These are phyloP conservation scores for Zea luxurians DNA, from an alignment of 176 grass and related monocot species.

Conservation along the genomic window DNA sequence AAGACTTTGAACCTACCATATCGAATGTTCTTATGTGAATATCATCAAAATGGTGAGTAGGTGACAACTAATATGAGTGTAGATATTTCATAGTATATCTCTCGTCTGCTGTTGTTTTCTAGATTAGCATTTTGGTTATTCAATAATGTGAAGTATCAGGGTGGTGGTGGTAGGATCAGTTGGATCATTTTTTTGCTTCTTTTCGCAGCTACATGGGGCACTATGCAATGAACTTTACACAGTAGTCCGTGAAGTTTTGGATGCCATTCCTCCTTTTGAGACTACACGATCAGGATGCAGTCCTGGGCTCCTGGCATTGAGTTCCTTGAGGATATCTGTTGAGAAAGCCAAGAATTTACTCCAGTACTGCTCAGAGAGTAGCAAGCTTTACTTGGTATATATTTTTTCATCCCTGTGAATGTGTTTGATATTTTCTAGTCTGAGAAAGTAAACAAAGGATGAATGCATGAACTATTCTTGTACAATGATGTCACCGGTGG, in stretches of 20 bases:
- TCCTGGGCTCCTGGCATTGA: slow-evolving; percentile 61
- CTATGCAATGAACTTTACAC: slow-evolving; percentile 68
- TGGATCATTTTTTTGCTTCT: slow-evolving; percentile 27
- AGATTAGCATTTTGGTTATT: not conserved
- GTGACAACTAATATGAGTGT: not conserved
- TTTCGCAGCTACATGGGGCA: slow-evolving; percentile 70
- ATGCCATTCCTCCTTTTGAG: slow-evolving; percentile 58
- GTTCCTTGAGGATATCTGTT: slow-evolving; percentile 56
- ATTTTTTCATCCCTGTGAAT: not conserved
- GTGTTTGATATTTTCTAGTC: slow-evolving; percentile 22
- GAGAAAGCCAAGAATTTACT: slow-evolving; percentile 72
- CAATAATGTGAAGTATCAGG: slow-evolving; percentile 5
- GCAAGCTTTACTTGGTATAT: slow-evolving; percentile 92
- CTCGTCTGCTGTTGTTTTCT: not conserved
- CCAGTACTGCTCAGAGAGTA: slow-evolving; percentile 75
- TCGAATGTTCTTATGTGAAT: no score
- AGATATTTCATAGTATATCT: not conserved
- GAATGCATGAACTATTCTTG: not conserved
- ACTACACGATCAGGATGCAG: slow-evolving; percentile 52
- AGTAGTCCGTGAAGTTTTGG: slow-evolving; percentile 56
- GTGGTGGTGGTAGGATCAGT: slow-evolving; percentile 17
- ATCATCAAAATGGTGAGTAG: no score
- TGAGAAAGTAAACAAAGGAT: slow-evolving; percentile 23
- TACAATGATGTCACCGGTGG: slow-evolving; percentile 6
- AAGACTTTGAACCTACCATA: not conserved